Percentiles rank a stretch among this genome's conserved stretches.
phyloP scores from a whole-genome alignment of 208 protist species.

The Leptomonas seymouri region DNA sequence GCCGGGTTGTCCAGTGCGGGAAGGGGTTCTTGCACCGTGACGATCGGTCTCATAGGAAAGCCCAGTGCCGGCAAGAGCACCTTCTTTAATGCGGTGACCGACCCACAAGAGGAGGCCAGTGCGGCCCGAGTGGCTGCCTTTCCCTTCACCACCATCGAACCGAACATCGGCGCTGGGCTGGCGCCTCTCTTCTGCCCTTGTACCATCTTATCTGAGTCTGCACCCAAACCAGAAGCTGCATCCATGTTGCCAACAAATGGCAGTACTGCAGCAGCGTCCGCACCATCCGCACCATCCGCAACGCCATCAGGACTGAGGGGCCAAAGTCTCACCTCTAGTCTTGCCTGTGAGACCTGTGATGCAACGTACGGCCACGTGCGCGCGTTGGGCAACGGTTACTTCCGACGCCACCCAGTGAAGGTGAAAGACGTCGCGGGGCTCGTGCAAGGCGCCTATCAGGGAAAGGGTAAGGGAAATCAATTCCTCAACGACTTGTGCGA shows the following conservation, averaged over 20 bases:
- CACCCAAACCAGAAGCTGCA: neutral
- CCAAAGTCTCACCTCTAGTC: conserved; percentile 8
- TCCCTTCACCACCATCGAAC: conserved; percentile 96
- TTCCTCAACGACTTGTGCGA: conserved; percentile 96
- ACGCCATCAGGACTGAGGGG: neutral
- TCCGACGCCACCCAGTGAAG: conserved; percentile 79
- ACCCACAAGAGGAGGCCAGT: conserved; percentile 72
- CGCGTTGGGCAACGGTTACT: conserved; percentile 25
- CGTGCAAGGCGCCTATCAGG: conserved; percentile 94
- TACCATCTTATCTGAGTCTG: conserved; percentile 14
- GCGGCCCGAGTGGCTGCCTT: conserved; percentile 90
- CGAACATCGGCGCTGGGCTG: conserved; percentile 82
- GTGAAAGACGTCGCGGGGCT: conserved; percentile 95
- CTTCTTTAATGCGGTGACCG: conserved; percentile 94
- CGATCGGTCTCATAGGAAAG: conserved; percentile 95
- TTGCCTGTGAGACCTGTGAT: conserved; percentile 43
- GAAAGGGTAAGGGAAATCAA: conserved; percentile 92
- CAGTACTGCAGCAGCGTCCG: neutral
- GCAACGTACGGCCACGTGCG: conserved; percentile 69
- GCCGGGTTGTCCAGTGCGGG: conserved; percentile 11
- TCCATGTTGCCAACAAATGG: neutral
- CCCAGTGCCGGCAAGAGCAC: conserved; percentile 93
- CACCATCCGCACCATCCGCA: neutral
- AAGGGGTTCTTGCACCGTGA: conserved; percentile 73
- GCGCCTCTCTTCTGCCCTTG: conserved; percentile 80